phyloP scores from a whole-genome alignment of 805 yeast species.

The Saturnispora ahearnii region DNA sequence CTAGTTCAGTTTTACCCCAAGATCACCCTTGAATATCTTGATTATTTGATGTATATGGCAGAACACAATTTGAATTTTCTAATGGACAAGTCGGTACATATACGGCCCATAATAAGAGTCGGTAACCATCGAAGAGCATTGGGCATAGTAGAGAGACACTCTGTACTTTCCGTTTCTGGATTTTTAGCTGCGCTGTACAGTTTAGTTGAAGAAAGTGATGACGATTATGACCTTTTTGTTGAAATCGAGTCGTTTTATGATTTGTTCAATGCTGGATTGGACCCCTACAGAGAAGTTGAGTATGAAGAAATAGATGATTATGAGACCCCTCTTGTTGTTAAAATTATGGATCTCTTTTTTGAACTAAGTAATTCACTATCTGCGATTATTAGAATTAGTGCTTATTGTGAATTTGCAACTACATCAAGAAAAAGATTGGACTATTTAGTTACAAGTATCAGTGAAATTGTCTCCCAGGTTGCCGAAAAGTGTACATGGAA shows the following conservation, averaged over 20 bases:
- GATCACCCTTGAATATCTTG: not conserved
- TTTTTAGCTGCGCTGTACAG: not conserved
- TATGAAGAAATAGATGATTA: not conserved
- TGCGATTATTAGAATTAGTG: not conserved
- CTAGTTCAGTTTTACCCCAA: conserved; percentile 1
- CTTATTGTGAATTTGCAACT: not conserved
- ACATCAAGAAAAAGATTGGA: not conserved
- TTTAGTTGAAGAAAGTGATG: not conserved
- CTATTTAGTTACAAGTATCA: not conserved
- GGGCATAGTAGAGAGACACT: not conserved
- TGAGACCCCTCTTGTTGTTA: not conserved
- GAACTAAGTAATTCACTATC: not conserved
- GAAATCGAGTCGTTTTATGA: not conserved
- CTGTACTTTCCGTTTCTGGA: not conserved
- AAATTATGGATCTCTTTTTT: not conserved
- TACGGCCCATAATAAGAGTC: not conserved
- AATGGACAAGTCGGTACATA: not conserved
- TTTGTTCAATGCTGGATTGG: not conserved
- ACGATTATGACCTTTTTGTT: not conserved
- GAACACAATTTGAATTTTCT: not conserved
- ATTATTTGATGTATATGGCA: not conserved
- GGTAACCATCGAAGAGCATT: not conserved
- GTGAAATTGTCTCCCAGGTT: not conserved
- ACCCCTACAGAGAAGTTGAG: not conserved
- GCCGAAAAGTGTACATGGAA: not conserved